Percentiles rank a stretch among this genome's conserved stretches.
Conservation (phyloP, 768 basidiomycete species). For the Amanita inopinata region DNA sequence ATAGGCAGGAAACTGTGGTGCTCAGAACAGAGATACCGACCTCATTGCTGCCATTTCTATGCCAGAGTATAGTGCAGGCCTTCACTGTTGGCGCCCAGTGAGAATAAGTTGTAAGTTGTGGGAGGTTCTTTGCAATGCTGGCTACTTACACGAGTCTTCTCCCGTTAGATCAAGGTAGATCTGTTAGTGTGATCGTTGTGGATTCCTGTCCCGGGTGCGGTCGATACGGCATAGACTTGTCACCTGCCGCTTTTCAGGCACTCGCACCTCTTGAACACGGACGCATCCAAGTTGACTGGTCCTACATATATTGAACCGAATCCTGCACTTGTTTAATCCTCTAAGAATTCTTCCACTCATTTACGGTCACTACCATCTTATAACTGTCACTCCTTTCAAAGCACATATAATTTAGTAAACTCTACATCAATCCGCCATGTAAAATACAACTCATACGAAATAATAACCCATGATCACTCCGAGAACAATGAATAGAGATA, state of each 20-base stretch:
- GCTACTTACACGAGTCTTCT: background rate
- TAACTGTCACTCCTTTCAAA: too few relatives aligned
- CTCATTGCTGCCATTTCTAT: conserved; percentile 18
- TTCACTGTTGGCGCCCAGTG: conserved; percentile 17
- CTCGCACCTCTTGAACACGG: conserved; percentile 19
- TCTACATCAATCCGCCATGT: background rate
- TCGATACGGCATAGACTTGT: conserved; percentile 19
- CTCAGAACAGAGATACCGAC: conserved; percentile 13
- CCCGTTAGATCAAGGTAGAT: conserved; percentile 17
- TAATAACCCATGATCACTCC: background rate
- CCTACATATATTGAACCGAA: background rate
- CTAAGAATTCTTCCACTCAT: too few relatives aligned
- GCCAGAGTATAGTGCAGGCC: conserved; percentile 13
- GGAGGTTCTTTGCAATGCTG: background rate
- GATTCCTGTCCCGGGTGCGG: conserved; percentile 23
- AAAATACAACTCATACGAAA: background rate
- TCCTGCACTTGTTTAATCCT: background rate
- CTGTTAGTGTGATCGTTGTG: conserved; percentile 17
- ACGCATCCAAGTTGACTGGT: conserved; percentile 16
- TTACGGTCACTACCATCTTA: too few relatives aligned
- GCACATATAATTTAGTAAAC: too few relatives aligned
- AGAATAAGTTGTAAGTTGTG: conserved; percentile 16
- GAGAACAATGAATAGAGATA: background rate
- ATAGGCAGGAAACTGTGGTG: conserved; percentile 19
- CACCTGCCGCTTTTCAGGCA: conserved; percentile 18